Base-by-base conservation (phyloP, 257 asterid genomes). In the Verbena officinalis region DNA sequence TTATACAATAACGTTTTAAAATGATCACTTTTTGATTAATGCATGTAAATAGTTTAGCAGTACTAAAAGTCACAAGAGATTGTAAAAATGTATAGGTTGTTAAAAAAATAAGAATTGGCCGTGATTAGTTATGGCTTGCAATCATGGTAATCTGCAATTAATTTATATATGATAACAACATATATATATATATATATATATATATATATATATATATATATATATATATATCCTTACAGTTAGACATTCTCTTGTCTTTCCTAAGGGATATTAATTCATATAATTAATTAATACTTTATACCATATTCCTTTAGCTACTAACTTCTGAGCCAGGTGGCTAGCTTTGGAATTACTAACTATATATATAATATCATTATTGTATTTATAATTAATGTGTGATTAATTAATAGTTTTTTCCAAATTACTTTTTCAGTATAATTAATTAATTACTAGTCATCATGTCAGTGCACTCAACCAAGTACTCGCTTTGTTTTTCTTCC, bases 101-200 rank as follows among this genome's bases (percentile, higher is more conserved):
- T 45, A 20, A 51, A 63, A n/a, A 36, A 62, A 24, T 33, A 71
- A 71, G 64, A 77, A 63, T 63, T 72, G 60, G 21, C 76, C 42
- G 68, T 67, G 78, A 70, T 70, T 73, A 68, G 72, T 49, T 64
- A 80, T 71, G 59, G 61, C 70, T 64, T 66, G 43, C 78, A 74
- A 71, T 77, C 62, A 80, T 68, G 61, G 78, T 77, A 74, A 74
- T 71, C 49, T 59, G 67, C 73, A 67, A 76, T 77, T 76, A 67
- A 67, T 80, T 80, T 63, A 67, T 80, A 57, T 57, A 65, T 62
- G 67, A 70, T 62, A 56, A 69, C 56, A 73, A 62, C 64, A n/a
- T n/a, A n/a, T n/a, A n/a, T n/a, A n/a, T n/a, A n/a, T n/a, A n/a
- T n/a, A n/a, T n/a, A n/a, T n/a, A n/a, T n/a, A n/a, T n/a, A n/a